These are phyloP conservation scores for Cladosporium sp. DNA, from an alignment of 2,329 filamentous ascomycete species.

Conservation along the genomic window DNA sequence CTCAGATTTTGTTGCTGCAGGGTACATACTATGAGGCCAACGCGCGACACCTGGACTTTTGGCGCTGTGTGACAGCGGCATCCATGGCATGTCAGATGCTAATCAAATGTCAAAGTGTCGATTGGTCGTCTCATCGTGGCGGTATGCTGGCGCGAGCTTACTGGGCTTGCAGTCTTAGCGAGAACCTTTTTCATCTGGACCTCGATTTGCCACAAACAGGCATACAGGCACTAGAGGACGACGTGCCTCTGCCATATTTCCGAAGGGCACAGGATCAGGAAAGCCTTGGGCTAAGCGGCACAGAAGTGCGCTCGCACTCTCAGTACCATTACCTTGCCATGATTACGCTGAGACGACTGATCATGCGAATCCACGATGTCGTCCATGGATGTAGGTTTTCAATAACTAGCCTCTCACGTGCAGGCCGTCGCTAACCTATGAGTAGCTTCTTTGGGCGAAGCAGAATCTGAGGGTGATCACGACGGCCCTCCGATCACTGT, in stretches of 20 bases:
- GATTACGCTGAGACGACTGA: slow-evolving; percentile 55
- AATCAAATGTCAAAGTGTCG: background rate
- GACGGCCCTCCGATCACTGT: slow-evolving; percentile 42
- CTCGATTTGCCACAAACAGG: slow-evolving; percentile 59
- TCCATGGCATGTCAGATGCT: slow-evolving; percentile 58
- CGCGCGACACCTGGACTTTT: slow-evolving; percentile 54
- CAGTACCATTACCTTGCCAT: slow-evolving; percentile 62
- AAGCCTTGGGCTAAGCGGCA: slow-evolving; percentile 28
- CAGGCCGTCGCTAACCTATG: background rate
- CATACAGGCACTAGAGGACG: slow-evolving; percentile 53
- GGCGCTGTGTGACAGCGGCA: slow-evolving; percentile 58
- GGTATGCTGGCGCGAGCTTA: slow-evolving; percentile 37
- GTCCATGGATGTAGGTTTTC: slow-evolving; percentile 40
- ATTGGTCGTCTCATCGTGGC: background rate
- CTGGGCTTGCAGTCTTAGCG: slow-evolving; percentile 56
- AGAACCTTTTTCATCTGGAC: slow-evolving; percentile 57
- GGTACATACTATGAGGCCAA: slow-evolving; percentile 39
- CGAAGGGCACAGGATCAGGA: slow-evolving; percentile 56
- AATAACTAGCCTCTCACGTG: background rate
- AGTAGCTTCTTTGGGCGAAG: slow-evolving; percentile 25
- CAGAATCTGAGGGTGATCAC: slow-evolving; percentile 36
- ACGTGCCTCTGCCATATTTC: slow-evolving; percentile 57
- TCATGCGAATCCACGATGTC: slow-evolving; percentile 54
- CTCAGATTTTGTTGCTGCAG: slow-evolving; percentile 59
- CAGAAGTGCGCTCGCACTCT: slow-evolving; percentile 24